Base-by-base conservation (phyloP, 148 eudicot species). In the Rhododendron kiyosumense region DNA sequence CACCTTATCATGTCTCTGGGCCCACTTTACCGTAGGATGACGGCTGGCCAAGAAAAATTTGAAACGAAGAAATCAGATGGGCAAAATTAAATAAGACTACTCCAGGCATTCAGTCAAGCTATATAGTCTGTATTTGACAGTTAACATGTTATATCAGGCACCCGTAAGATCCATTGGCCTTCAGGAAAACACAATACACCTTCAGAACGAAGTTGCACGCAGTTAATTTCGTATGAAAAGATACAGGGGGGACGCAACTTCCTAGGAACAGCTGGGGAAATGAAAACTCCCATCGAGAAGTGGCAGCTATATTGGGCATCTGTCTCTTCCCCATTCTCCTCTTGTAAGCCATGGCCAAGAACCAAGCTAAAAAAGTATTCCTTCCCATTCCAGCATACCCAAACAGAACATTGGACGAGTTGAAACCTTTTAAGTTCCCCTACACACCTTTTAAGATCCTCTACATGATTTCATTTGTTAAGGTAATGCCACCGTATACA, bases 1-100 rank as follows among this genome's bases (percentile, higher is more conserved):
- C 30, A 95, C 15, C 85, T 88, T 88, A 83, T 95, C 97, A 43
- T 94, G 85, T 54, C 94, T 91, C 87, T 94, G 95, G 11, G 98
- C 95, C 97, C 96, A 95, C 89, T 92, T 92, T 3, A 95, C 93
- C 20, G 79, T 78, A 49, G 97, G 98, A 86, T 94, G 98, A 84
- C 95, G 95, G 84, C 96, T 95, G 91, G 75, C 75, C 24, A 54
- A 83, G 5, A 43, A 41, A 77, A 51, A 34, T n/a, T 75, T 73
- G 18, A 18, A 28, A 73, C 2, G 7, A n/a, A 49, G 12, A 18
- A 84, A 71, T 48, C 17, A 43, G 36, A 67, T 28, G 28, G 74
- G 46, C 1, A 6, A 59, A 36, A 11, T 81, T 30, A 32, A 57
- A 36, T 13, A 61, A 22, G 45, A 41, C 10, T 17, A 57, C 34